Evolutionary conservation across 208 protist genomes (phyloP).

Genomic region (Leishmania amazonensis): DNA sequence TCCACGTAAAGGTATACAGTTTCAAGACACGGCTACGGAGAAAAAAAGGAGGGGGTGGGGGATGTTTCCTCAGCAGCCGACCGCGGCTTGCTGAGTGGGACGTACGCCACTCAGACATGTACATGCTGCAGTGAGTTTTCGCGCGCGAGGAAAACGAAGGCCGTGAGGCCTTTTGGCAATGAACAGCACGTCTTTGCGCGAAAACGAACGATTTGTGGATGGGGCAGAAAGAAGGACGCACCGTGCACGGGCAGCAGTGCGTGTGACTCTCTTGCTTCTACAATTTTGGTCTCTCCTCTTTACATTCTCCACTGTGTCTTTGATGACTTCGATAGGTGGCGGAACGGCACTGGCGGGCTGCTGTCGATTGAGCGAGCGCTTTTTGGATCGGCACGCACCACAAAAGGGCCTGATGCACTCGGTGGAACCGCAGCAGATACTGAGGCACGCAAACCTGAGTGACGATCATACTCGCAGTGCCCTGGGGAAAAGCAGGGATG

Average conservation of each 20-base stretch:
- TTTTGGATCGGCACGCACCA: slow-evolving; percentile 57
- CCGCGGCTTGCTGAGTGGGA: too few species aligned
- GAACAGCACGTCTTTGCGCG: neutral
- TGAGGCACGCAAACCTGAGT: neutral
- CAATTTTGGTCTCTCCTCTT: neutral
- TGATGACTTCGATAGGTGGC: slow-evolving; percentile 10
- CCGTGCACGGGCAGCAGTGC: neutral
- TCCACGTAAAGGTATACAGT: neutral
- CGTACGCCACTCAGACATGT: neutral
- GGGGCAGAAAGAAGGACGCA: neutral
- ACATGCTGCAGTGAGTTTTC: neutral
- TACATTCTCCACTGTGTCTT: slow-evolving; percentile 25
- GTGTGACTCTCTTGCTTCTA: neutral
- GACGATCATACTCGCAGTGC: slow-evolving; percentile 19
- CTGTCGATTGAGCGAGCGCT: slow-evolving; percentile 21
- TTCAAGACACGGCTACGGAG: neutral
- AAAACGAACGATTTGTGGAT: neutral
- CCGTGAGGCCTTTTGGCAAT: neutral
- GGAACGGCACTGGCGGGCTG: slow-evolving; percentile 4
- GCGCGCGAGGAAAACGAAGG: neutral
- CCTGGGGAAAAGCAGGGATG: slow-evolving; percentile 74
- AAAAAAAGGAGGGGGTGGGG: neutral
- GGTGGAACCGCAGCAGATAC: neutral
- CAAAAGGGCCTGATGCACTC: slow-evolving; percentile 54
- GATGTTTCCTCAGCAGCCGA: neutral